Evolutionary conservation across 148 eudicot species (phyloP), one percentile per base, ranked within the genome.

Genomic region (Simmondsia chinensis): DNA sequence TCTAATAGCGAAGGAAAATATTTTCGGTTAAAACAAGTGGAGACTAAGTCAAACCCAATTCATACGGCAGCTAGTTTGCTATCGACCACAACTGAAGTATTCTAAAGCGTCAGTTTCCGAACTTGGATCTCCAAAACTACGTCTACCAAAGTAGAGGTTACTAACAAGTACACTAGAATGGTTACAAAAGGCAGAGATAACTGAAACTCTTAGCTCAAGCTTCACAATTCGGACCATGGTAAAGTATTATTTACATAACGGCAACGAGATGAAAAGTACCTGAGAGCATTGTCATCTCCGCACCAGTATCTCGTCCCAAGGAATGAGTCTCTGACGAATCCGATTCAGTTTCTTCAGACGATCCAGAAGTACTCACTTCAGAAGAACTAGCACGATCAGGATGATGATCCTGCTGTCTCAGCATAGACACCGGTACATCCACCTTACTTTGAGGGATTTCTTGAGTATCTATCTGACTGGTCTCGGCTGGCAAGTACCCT

Each of bases 311-410:
- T 48, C 66, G 66, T 44, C 68, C 77, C 35, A 75, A 32, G 50
- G 80, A 75, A 40, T 73, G 73, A 12, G 83, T 75, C 39, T 69
- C 83, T 1, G 87, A 81, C 40, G 91, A 85, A 66, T 78, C 95
- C 39, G 91, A 75, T 73, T 86, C 81, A 48, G 95, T 75, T 55
- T 73, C 71, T 62, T 86, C 91, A 1, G 79, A 60, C 34, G 95
- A 81, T 25, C 69, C 75, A 50, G 80, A 70, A 41, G 57, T 56
- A 45, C 71, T 46, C 20, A 67, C 76, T 67, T 79, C 77, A 46
- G 41, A 57, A 42, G 51, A 54, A 33, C 58, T 61, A 33, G 51
- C 65, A 39, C 48, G 77, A 49, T 54, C 64, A 52, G 63, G 50
- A 40, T 14, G 47, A 43, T 10, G 26, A 17, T 20, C 38, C 19